These are phyloP conservation scores for Fusarium musae DNA, from an alignment of 2,329 filamentous ascomycete species.

Conservation along the genomic window DNA sequence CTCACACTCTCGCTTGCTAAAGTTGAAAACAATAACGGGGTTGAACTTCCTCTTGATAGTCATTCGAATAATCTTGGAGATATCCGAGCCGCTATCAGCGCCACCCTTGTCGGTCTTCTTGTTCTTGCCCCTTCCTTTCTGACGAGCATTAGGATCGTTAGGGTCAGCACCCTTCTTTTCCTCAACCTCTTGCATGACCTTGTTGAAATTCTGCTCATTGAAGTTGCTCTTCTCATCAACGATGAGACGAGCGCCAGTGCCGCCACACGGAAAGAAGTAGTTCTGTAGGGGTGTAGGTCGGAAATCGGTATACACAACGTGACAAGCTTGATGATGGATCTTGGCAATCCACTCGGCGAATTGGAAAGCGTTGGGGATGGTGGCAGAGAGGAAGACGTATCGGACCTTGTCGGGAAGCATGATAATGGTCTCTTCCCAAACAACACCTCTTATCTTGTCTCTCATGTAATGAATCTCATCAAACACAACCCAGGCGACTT, in stretches of 20 bases:
- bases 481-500: slow-evolving; percentile 98
- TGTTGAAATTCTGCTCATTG: slow-evolving; percentile 96
- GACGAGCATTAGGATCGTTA: slow-evolving; percentile 79
- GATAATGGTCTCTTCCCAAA: slow-evolving; percentile 99
- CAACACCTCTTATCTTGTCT: slow-evolving; percentile 92
- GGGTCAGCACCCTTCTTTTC: slow-evolving; percentile 88
- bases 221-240: slow-evolving; percentile 98
- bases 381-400: slow-evolving; percentile 98
- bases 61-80: slow-evolving; percentile 98
- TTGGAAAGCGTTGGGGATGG: slow-evolving; percentile 98
- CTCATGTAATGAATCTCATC: slow-evolving; percentile 99
- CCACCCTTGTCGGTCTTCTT: slow-evolving; percentile 93
- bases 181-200: slow-evolving; percentile 90
- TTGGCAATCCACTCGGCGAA: slow-evolving; percentile 99
- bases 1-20: slow-evolving; percentile 98
- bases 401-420: slow-evolving; percentile 97
- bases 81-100: slow-evolving; percentile 79
- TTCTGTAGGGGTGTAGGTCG: slow-evolving; percentile 95
- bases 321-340: slow-evolving; percentile 96
- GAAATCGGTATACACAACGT: slow-evolving; percentile 99
- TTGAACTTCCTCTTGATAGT: slow-evolving; percentile 98
- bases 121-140: slow-evolving; percentile 88
- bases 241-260: slow-evolving; percentile 91
- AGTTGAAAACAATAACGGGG: slow-evolving; percentile 98
- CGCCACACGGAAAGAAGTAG: slow-evolving; percentile 95